Percentiles rank a stretch among this genome's conserved stretches.
Conservation (phyloP, 495 filamentous ascomycete genomes). For the Hypoxylon intermedium region DNA sequence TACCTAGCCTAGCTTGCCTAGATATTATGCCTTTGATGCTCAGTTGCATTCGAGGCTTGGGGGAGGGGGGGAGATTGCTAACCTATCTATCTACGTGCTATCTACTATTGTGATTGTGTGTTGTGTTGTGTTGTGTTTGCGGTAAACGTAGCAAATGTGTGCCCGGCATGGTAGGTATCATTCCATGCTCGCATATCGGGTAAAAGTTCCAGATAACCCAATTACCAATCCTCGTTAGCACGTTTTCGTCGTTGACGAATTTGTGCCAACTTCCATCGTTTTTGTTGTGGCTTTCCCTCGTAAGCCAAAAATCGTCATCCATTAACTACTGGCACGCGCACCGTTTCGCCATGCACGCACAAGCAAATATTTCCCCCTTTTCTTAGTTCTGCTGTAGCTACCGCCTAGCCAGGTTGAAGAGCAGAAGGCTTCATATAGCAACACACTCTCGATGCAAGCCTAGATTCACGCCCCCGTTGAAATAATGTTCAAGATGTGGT, state of each 20-base stretch:
- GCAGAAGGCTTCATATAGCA: slow-evolving; percentile 10
- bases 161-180: neutral
- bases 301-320: slow-evolving; percentile 17
- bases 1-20: neutral
- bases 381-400: slow-evolving; percentile 1
- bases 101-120: slow-evolving; percentile 25
- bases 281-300: slow-evolving; percentile 4
- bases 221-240: slow-evolving; percentile 14
- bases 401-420: neutral
- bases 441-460: slow-evolving; percentile 17
- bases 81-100: slow-evolving; percentile 38
- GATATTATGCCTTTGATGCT: neutral
- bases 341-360: neutral
- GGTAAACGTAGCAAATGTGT: slow-evolving; percentile 32
- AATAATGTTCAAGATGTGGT: slow-evolving; percentile 9
- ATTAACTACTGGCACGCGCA: slow-evolving; percentile 22
- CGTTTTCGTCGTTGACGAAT: slow-evolving; percentile 5
- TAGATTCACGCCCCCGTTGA: slow-evolving; percentile 5
- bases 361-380: slow-evolving; percentile 11
- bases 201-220: neutral
- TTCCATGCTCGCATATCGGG: neutral
- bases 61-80: slow-evolving; percentile 24
- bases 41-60: neutral
- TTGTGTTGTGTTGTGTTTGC: neutral
- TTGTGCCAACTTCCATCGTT: slow-evolving; percentile 7